These are phyloP conservation scores for Neovahlkampfia damariscottae DNA, from an alignment of 78 protist genomes.

Conservation along the genomic window DNA sequence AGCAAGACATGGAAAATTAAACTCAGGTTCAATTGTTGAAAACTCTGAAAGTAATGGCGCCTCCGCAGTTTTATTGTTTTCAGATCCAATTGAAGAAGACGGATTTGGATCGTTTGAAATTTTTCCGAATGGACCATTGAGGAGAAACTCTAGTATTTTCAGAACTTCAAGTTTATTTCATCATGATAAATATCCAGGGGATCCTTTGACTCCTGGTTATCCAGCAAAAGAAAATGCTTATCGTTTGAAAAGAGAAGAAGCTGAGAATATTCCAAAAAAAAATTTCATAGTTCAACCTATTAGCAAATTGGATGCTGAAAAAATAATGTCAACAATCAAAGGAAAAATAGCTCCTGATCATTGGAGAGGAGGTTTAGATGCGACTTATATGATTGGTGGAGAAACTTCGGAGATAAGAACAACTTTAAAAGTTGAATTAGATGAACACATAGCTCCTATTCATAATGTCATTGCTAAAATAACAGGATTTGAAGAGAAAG, in stretches of 20 bases:
- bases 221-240: background rate
- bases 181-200: constrained; percentile 24
- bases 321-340: background rate
- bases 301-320: background rate
- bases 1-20: constrained; percentile 26
- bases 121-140: constrained; percentile 51
- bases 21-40: constrained; percentile 32
- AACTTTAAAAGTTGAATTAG: constrained; percentile 4
- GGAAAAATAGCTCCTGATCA: constrained; percentile 2
- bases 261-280: background rate
- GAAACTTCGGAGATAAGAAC: background rate
- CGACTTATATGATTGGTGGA: background rate
- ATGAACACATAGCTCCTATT: background rate
- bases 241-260: background rate
- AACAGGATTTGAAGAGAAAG: background rate
- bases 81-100: constrained; percentile 34
- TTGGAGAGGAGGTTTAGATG: constrained; percentile 8
- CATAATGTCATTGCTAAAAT: background rate
- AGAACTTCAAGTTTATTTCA: constrained; percentile 25
- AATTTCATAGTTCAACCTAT: background rate
- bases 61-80: constrained; percentile 14
- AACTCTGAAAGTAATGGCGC: constrained; percentile 1
- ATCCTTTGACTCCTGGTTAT: constrained; percentile 17
- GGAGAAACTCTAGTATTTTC: constrained; percentile 14
- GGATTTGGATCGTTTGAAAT: constrained; percentile 15